A percentile compares a stretch with the other conserved stretches of the same genome.
Evolutionary conservation across 371 early-diverging fungal genomes (phyloP).

Genomic region (Mucor piriformis): DNA sequence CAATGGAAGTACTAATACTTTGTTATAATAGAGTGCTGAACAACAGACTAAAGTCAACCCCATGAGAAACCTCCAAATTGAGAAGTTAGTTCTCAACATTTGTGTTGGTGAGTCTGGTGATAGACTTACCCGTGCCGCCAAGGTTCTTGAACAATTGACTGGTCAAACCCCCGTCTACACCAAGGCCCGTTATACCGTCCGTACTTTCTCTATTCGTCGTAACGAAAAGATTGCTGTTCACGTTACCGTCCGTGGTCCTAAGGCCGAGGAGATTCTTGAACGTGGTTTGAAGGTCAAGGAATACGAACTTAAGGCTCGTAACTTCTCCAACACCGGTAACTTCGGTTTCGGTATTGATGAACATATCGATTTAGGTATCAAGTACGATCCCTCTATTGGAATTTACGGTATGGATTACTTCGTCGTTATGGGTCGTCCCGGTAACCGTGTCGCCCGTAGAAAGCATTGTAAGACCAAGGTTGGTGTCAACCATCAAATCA

Average conservation of each 20-base stretch:
- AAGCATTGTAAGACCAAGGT: slow-evolving; percentile 89
- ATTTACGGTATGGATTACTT: slow-evolving; percentile 98
- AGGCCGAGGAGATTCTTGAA: slow-evolving; percentile 93
- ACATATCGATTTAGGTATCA: slow-evolving; percentile 99
- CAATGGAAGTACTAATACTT: background rate
- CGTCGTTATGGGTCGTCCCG: slow-evolving; percentile 98
- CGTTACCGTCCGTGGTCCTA: slow-evolving; percentile 96
- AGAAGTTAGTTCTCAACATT: slow-evolving; percentile 99
- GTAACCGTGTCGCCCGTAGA: slow-evolving; percentile 96
- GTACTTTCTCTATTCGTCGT: slow-evolving; percentile 99
- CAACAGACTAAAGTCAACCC: slow-evolving; percentile 73
- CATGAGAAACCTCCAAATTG: slow-evolving; percentile 97
- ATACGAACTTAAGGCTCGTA: slow-evolving; percentile 94
- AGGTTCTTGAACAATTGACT: slow-evolving; percentile 99
- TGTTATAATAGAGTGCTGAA: slow-evolving; percentile 61
- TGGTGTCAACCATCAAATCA: slow-evolving; percentile 94
- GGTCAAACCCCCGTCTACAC: slow-evolving; percentile 99
- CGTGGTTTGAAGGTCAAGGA: slow-evolving; percentile 99
- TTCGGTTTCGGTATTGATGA: slow-evolving; percentile 99
- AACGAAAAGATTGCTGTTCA: slow-evolving; percentile 99
- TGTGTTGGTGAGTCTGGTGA: slow-evolving; percentile 99
- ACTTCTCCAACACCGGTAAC: slow-evolving; percentile 99
- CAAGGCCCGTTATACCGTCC: slow-evolving; percentile 99
- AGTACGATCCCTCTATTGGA: slow-evolving; percentile 99
- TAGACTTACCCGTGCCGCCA: slow-evolving; percentile 99